These are phyloP conservation scores for Astrothelium macrocarpum DNA, from an alignment of 495 filamentous ascomycete species.

Conservation along the genomic window DNA sequence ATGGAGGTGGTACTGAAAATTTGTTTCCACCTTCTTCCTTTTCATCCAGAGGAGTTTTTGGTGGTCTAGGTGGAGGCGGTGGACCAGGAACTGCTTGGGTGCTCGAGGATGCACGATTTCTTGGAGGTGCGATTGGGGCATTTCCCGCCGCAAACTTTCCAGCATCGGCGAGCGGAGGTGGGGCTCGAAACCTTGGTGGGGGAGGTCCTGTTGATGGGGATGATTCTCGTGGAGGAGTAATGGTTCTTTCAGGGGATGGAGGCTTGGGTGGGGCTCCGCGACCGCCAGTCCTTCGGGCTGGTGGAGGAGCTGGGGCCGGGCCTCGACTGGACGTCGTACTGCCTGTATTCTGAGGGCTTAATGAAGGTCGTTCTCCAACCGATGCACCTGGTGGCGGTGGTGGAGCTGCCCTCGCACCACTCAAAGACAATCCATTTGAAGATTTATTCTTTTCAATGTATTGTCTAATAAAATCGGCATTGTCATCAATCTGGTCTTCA, in stretches of 20 bases:
- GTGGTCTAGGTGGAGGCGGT: slow-evolving; percentile 76
- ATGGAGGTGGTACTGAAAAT: slow-evolving; percentile 76
- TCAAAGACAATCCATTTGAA: slow-evolving; percentile 32
- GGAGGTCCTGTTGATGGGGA: slow-evolving; percentile 42
- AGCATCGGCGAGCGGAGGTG: slow-evolving; percentile 24
- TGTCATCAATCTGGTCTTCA: slow-evolving; percentile 82
- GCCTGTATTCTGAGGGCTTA: slow-evolving; percentile 62
- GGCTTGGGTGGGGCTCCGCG: slow-evolving; percentile 26
- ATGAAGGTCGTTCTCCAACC: slow-evolving; percentile 25
- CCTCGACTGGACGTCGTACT: slow-evolving; percentile 53
- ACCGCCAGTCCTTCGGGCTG: slow-evolving; percentile 52
- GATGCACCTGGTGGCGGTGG: slow-evolving; percentile 49
- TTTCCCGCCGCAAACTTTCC: slow-evolving; percentile 27
- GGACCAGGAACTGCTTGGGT: slow-evolving; percentile 53
- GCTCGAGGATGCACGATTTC: slow-evolving; percentile 48
- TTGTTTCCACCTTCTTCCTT: slow-evolving; percentile 39
- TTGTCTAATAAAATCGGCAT: slow-evolving; percentile 88
- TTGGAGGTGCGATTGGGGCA: slow-evolving; percentile 41
- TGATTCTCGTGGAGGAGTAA: slow-evolving; percentile 45
- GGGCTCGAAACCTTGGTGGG: slow-evolving; percentile 30
- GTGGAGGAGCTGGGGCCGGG: slow-evolving; percentile 75
- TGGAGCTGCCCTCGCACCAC: slow-evolving; percentile 44
- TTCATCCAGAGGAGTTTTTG: slow-evolving; percentile 76
- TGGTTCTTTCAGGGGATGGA: slow-evolving; percentile 37
- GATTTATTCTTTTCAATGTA: slow-evolving; percentile 78